phyloP scores from a whole-genome alignment of 306 rosid genomes.

The Quercus ilex region DNA sequence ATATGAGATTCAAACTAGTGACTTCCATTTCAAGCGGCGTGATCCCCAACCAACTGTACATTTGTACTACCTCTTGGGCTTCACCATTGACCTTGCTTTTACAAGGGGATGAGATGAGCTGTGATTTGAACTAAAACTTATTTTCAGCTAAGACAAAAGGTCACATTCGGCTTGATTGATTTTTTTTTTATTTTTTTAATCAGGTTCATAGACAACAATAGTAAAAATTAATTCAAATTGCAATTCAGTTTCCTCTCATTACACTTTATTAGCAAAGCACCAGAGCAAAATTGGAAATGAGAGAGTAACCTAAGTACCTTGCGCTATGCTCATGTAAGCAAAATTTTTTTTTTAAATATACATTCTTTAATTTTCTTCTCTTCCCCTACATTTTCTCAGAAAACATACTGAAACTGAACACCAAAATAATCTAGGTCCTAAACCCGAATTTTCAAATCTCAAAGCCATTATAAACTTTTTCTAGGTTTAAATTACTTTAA shows the following conservation, averaged over 20 bases:
- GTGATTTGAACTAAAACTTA: too few relatives aligned
- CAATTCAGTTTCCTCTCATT: not conserved
- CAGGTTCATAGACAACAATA: not conserved
- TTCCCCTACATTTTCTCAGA: not conserved
- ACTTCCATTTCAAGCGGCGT: too few relatives aligned
- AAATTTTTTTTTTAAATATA: too few relatives aligned
- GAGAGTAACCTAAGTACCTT: not conserved
- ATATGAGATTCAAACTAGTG: too few relatives aligned
- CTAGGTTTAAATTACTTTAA: not conserved
- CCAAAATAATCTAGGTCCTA: not conserved
- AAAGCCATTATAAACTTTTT: not conserved
- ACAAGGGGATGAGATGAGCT: too few relatives aligned
- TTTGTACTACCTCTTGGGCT: too few relatives aligned
- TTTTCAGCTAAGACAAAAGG: not conserved
- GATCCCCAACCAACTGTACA: too few relatives aligned
- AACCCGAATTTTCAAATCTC: not conserved
- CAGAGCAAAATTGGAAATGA: not conserved
- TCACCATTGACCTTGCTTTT: too few relatives aligned
- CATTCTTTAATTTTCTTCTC: not conserved
- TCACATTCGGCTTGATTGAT: not conserved
- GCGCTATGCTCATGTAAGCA: not conserved
- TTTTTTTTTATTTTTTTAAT: not conserved
- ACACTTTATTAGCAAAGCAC: conserved; percentile 1
- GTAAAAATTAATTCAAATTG: not conserved
- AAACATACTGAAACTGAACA: not conserved